Base-by-base conservation (phyloP, 441 rosid genomes). In the Pelargonium citronellum region DNA sequence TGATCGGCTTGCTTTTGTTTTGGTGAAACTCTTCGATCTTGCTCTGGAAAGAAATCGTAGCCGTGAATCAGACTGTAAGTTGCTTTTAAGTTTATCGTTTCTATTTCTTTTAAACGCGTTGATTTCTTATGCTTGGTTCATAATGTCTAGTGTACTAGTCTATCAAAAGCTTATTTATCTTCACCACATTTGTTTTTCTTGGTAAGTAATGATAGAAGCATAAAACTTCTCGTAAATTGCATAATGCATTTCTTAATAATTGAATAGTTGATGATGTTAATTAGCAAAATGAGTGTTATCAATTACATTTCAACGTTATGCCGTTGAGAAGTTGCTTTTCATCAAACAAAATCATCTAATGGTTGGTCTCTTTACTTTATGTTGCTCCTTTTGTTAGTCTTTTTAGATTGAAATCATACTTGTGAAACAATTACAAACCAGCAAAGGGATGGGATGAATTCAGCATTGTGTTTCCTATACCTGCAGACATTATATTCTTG, bases 1-100 rank as follows among this genome's bases (percentile, higher is more conserved):
- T 66, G 92, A 94, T 66, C 80, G 95, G 69, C 96, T 94, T 71
- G 90, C 92, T 68, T 91, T 91, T 79, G 99, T 91, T 57, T 74
- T 94, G 51, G 86, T 87, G 74, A 88, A 87, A 78, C 94, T 91
- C 75, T 94, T 87, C 76, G 97, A 91, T 70, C 82, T 90, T 76
- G 97, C 99, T 73, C 75, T 89, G 1, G 96, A 94, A 83, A 89
- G 97, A 80, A 84, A 87, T 75, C 79, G 68, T 60, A 79, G 71
- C 73, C 80, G 79, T 66, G 87, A 86, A 67, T 75, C 90, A 70
- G 91, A 87, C 75, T 77, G 96, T 91, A 79, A 87, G 97, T 75
- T 68, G 39, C 78, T 73, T 30, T 66, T 47, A 3, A 19, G 6
- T 37, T 37, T 43, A 15, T n/a, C 16, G 20, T 15, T 53, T 53